Percentiles rank a stretch among this genome's conserved stretches.
phyloP scores from a whole-genome alignment of 768 basidiomycete species.

The Boletus fagicola region DNA sequence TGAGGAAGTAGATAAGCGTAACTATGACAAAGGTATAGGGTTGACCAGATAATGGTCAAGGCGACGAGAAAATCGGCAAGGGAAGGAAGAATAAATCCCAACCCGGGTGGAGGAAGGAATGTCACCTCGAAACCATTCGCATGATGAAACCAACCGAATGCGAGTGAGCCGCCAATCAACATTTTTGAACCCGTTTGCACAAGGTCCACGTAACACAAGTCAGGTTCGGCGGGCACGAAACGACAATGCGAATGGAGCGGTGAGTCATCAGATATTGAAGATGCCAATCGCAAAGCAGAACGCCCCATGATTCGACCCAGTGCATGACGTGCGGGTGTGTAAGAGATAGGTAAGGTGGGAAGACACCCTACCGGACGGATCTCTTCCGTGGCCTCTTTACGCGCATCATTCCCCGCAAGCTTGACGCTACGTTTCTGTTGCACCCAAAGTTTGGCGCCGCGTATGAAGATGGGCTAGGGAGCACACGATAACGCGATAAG shows the following conservation, averaged over 20 bases:
- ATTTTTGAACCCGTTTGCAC: background rate
- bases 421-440: background rate
- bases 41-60: background rate
- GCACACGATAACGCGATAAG: background rate
- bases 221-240: background rate
- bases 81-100: background rate
- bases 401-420: background rate
- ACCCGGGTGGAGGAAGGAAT: background rate
- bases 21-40: background rate
- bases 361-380: slow-evolving; percentile 23
- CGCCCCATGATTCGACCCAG: background rate
- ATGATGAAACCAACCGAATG: background rate
- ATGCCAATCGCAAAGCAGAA: background rate
- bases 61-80: background rate
- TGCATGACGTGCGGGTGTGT: background rate
- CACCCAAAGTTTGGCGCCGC: background rate
- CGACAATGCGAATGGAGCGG: background rate
- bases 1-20: background rate
- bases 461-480: background rate
- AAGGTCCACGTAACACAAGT: background rate
- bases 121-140: no score
- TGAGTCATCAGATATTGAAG: background rate
- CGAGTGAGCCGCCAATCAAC: background rate
- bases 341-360: background rate
- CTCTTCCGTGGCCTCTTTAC: slow-evolving; percentile 20